Conservation (phyloP, 768 basidiomycete species). For the Naganishia friedmannii region DNA sequence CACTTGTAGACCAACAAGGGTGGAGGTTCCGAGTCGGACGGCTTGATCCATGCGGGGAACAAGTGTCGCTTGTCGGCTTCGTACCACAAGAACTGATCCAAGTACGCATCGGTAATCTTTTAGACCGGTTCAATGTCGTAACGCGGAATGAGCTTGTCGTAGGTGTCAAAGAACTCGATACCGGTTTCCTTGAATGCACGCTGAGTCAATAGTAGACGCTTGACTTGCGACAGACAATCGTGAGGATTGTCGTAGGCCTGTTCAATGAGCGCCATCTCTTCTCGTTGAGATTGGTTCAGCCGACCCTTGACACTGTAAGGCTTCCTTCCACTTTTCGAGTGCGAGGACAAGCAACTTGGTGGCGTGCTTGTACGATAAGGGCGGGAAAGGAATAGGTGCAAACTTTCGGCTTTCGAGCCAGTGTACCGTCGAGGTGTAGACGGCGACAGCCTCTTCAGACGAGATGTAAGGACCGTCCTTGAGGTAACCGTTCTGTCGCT, state of each 20-base stretch:
- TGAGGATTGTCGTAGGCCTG: conserved; percentile 99
- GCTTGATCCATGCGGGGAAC: conserved; percentile 99
- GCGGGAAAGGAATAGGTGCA: conserved; percentile 98
- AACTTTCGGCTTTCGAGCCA: conserved; percentile 69
- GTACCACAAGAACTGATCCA: conserved; percentile 98
- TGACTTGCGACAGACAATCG: conserved; percentile 98
- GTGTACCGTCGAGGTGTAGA: conserved; percentile 97
- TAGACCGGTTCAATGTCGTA: conserved; percentile 99
- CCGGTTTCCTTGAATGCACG: conserved; percentile 98
- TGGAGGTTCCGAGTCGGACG: conserved; percentile 93
- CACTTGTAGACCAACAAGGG: conserved; percentile 98
- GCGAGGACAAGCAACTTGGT: conserved; percentile 95
- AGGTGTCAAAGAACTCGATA: conserved; percentile 59
- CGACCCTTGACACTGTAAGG: conserved; percentile 97
- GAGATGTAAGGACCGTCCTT: conserved; percentile 99
- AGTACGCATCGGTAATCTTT: conserved; percentile 99
- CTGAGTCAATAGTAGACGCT: conserved; percentile 91
- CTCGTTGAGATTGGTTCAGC: conserved; percentile 94
- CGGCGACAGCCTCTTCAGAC: conserved; percentile 96
- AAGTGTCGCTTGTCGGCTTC: conserved; percentile 97
- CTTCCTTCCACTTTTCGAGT: conserved; percentile 96
- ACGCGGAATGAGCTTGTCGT: conserved; percentile 81
- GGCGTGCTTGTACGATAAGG: conserved; percentile 97
- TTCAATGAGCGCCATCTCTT: conserved; percentile 95
- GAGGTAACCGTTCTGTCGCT: conserved; percentile 95